phyloP scores from a whole-genome alignment of 202 grass and related monocot genomes.

The Hordeum pubiflorum region DNA sequence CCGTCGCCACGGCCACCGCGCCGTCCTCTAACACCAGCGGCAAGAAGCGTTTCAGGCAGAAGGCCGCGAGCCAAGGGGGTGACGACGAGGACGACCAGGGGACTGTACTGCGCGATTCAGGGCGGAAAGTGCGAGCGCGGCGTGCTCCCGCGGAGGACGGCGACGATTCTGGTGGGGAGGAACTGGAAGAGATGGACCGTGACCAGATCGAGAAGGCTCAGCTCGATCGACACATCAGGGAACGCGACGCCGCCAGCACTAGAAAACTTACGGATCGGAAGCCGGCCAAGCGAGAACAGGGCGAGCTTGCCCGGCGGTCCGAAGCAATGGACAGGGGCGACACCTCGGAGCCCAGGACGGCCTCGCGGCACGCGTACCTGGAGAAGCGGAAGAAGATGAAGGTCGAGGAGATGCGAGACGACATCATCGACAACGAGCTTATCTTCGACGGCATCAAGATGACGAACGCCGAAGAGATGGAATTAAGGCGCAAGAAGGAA shows the following conservation, averaged over 20 bases:
- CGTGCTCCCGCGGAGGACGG: neutral
- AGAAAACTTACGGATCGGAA: conserved; percentile 15
- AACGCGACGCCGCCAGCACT: conserved; percentile 26
- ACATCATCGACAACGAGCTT: conserved; percentile 5
- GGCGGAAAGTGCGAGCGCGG: neutral
- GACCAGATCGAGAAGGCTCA: conserved; percentile 21
- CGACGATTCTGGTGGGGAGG: neutral
- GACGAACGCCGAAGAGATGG: conserved; percentile 20
- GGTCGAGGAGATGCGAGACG: neutral
- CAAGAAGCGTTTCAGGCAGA: conserved; percentile 27
- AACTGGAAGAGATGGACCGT: conserved; percentile 11
- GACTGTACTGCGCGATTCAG: neutral
- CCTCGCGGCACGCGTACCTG: conserved; percentile 16
- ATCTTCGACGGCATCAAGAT: conserved; percentile 17
- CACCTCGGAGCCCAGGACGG: conserved; percentile 8
- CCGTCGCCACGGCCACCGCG: neutral
- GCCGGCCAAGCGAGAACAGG: neutral
- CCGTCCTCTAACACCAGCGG: neutral
- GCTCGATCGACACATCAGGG: conserved; percentile 31
- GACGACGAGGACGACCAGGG: neutral
- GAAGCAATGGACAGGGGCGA: conserved; percentile 14
- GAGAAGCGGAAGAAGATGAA: conserved; percentile 1
- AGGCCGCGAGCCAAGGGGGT: neutral
- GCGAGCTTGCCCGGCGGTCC: neutral
- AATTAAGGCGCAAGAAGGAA: conserved; percentile 5